A percentile compares a stretch with the other conserved stretches of the same genome.
Conservation (phyloP, 805 yeast species). For the Candida railenensis region DNA sequence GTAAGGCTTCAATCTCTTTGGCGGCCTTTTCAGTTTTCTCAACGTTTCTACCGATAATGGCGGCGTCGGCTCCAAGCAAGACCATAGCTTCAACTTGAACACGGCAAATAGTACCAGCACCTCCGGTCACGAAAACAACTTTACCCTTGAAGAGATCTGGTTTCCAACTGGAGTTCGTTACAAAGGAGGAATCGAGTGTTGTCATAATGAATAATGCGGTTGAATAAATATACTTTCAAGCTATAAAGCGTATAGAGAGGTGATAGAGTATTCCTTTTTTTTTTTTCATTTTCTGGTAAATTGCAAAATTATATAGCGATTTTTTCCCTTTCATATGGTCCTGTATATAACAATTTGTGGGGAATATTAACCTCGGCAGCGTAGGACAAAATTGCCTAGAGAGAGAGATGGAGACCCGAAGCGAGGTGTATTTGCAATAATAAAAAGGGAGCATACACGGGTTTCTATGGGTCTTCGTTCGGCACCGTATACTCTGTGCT, state of each 20-base stretch:
- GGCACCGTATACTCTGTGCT: no score
- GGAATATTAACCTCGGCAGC: background rate
- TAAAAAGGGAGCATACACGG: no score
- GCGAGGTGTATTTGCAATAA: no score
- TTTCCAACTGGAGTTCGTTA: constrained; percentile 39
- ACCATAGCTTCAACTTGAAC: constrained; percentile 87
- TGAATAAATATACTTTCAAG: no score
- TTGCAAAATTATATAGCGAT: no score
- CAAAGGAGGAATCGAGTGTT: constrained; percentile 32
- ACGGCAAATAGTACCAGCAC: constrained; percentile 94
- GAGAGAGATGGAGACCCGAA: no score
- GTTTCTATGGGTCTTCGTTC: no score
- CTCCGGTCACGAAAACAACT: constrained; percentile 91
- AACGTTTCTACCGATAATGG: constrained; percentile 75
- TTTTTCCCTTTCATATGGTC: no score
- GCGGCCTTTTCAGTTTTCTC: constrained; percentile 70
- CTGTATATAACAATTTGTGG: background rate
- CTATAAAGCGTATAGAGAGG: no score
- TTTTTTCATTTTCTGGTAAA: no score
- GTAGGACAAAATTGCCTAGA: no score
- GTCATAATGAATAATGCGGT: constrained; percentile 3
- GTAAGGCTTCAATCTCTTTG: constrained; percentile 54
- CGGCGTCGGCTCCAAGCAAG: constrained; percentile 81
- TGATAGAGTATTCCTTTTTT: no score
- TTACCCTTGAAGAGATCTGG: constrained; percentile 75